Evolutionary conservation across 495 filamentous ascomycete species (phyloP).

Genomic region (Chlorociboria aeruginascens): DNA sequence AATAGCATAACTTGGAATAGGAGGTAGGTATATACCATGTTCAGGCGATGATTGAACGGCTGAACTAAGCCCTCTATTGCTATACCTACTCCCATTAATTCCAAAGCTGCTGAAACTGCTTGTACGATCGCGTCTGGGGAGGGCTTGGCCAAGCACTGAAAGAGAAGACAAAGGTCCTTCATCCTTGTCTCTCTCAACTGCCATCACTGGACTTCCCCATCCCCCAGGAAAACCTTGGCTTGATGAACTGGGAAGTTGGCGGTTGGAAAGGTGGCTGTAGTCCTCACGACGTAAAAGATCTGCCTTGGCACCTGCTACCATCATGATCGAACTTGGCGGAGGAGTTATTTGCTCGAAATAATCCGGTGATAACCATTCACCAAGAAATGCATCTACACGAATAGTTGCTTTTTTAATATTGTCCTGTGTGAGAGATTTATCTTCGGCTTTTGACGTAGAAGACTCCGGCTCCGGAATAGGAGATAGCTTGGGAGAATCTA

Average conservation of each 20-base stretch:
- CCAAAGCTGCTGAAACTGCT: conserved; percentile 26
- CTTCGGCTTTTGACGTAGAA: background rate
- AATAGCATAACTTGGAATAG: conserved; percentile 72
- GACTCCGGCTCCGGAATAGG: conserved; percentile 9
- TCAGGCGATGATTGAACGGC: background rate
- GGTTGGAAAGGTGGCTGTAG: conserved; percentile 35
- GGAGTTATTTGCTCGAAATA: conserved; percentile 90
- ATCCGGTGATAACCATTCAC: conserved; percentile 87
- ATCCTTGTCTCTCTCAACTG: conserved; percentile 12
- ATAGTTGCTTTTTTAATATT: conserved; percentile 43
- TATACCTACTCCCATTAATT: conserved; percentile 10
- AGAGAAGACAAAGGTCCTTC: conserved; percentile 12
- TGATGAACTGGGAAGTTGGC: conserved; percentile 19
- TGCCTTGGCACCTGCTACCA: conserved; percentile 78
- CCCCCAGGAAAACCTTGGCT: conserved; percentile 49
- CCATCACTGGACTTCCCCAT: conserved; percentile 35
- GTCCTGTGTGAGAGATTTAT: conserved; percentile 5
- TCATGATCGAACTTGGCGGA: conserved; percentile 71
- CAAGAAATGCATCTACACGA: conserved; percentile 82
- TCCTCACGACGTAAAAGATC: conserved; percentile 66
- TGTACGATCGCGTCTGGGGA: conserved; percentile 31
- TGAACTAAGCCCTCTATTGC: background rate
- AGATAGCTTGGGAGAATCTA: conserved; percentile 9
- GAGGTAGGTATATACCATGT: conserved; percentile 49
- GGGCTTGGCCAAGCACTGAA: conserved; percentile 15